phyloP scores from a whole-genome alignment of 345 rosid species.

The Camelina hispida region DNA sequence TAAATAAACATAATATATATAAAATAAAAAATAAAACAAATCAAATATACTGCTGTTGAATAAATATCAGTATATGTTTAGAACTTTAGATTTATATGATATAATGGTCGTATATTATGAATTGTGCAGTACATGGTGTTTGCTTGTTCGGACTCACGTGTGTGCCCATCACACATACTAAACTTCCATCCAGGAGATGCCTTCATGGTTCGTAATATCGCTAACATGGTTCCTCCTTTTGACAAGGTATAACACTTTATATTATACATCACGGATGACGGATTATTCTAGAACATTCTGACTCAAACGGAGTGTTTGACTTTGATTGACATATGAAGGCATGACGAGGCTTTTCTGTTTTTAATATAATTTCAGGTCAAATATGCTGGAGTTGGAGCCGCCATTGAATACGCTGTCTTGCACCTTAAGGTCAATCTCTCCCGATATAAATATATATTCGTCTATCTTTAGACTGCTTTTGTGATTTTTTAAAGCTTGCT shows the following conservation, averaged over 20 bases:
- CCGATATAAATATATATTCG: not conserved
- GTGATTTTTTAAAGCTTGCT: not conserved
- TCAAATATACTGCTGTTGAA: no score
- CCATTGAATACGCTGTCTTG: slow-evolving; percentile 90
- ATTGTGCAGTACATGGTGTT: slow-evolving; percentile 82
- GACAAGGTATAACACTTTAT: slow-evolving; percentile 53
- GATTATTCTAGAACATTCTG: not conserved
- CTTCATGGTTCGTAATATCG: slow-evolving; percentile 86
- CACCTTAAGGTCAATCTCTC: slow-evolving; percentile 74
- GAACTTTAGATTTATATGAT: no score
- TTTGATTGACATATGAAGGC: not conserved
- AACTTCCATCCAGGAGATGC: slow-evolving; percentile 95
- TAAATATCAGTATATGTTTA: no score
- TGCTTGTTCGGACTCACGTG: slow-evolving; percentile 97
- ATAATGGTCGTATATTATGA: slow-evolving; percentile 1
- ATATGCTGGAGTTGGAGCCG: slow-evolving; percentile 77
- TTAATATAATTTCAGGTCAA: slow-evolving; percentile 27
- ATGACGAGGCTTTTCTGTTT: not conserved
- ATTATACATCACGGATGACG: not conserved
- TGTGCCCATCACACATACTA: slow-evolving; percentile 90
- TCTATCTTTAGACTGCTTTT: not conserved
- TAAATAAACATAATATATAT: slow-evolving; percentile 29
- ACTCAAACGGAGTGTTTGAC: not conserved
- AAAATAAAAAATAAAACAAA: not conserved
- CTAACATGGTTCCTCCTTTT: slow-evolving; percentile 85